Evolutionary conservation across 2,329 filamentous ascomycete genomes (phyloP), one percentile per base, ranked within the genome.

Genomic region (Aspergillus sp.): DNA sequence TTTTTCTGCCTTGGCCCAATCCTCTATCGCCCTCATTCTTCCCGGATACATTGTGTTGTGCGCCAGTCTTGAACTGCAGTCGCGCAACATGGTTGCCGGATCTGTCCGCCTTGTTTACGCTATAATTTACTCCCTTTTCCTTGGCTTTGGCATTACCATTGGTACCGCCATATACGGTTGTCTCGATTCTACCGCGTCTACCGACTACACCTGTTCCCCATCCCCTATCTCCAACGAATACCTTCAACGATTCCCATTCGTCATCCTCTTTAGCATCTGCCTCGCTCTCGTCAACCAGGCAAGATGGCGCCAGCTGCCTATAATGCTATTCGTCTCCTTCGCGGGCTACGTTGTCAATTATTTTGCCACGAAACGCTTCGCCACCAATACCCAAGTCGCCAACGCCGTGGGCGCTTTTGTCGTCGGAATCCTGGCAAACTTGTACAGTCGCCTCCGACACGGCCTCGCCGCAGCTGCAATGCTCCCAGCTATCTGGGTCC

Each of bases 391-490:
- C 0, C 87, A 91, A 55, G 81, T 94, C 23, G 83, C 84, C 53
- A 89, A 85, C 65, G 88, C 88, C 27, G 76, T 94, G 5, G 87
- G 87, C 25, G 88, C 89, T 0, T 77, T 94, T 46, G 81, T 82
- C 1, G 83, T 94, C 15, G 89, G 89, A n/a, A 79, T 91, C 37
- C 71, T 90, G 44, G 88, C 87, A 7, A 94, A 94, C 57, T 63
- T 90, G 2, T 93, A 94, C 71, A 85, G 85, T 23, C 81, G 88
- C 7, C 60, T 77, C 17, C 68, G 85, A 15, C 89, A 91, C 63
- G 87, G 86, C 1, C 78, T 95, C 2, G 90, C 90, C 0, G 89
- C 89, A 0, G 88, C 89, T 0, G 86, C 88, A 3, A 88, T 96
- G 76, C 73, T 95, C 6, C 90, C 90, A 0, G 90, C 87, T 15